These are phyloP conservation scores for Colletotrichum somersetense DNA, from an alignment of 2,329 filamentous ascomycete genomes.

Conservation along the genomic window DNA sequence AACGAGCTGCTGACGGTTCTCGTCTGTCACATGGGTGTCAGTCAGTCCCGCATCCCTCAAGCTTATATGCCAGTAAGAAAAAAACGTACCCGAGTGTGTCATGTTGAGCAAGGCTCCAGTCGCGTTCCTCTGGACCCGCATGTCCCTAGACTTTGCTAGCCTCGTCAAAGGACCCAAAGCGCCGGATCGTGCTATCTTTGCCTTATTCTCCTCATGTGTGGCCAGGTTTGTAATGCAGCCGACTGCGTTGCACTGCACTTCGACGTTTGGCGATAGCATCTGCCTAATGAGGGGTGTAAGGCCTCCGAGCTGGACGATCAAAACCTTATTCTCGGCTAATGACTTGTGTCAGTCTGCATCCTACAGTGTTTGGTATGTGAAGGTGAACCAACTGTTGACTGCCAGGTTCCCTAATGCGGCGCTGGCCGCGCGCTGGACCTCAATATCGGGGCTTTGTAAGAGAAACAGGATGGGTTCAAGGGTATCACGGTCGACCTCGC, in stretches of 20 bases:
- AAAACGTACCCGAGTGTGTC: constrained; percentile 90
- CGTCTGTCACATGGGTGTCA: constrained; percentile 69
- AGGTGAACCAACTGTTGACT: constrained; percentile 83
- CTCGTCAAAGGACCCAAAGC: constrained; percentile 91
- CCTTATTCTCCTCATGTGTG: constrained; percentile 99
- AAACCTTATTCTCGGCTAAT: constrained; percentile 96
- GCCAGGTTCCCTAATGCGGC: constrained; percentile 95
- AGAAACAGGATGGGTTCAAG: constrained; percentile 96
- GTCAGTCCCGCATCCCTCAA: constrained; percentile 40
- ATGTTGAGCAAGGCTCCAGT: constrained; percentile 97
- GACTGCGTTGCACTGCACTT: constrained; percentile 98
- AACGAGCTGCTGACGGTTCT: constrained; percentile 97
- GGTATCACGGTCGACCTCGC: constrained; percentile 94
- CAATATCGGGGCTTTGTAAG: constrained; percentile 93
- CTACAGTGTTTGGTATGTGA: background rate
- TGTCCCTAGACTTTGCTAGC: constrained; percentile 96
- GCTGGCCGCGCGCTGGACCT: constrained; percentile 96
- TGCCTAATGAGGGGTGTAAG: constrained; percentile 93
- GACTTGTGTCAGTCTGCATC: constrained; percentile 16
- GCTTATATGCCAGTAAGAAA: constrained; percentile 12
- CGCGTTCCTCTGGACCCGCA: constrained; percentile 97
- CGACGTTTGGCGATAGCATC: constrained; percentile 98
- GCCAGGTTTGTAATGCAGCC: constrained; percentile 98
- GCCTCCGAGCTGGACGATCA: constrained; percentile 93
- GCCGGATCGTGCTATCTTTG: constrained; percentile 95